These are phyloP conservation scores for Picea abies DNA, from an alignment of 83 land plant genomes.

Conservation along the genomic window DNA sequence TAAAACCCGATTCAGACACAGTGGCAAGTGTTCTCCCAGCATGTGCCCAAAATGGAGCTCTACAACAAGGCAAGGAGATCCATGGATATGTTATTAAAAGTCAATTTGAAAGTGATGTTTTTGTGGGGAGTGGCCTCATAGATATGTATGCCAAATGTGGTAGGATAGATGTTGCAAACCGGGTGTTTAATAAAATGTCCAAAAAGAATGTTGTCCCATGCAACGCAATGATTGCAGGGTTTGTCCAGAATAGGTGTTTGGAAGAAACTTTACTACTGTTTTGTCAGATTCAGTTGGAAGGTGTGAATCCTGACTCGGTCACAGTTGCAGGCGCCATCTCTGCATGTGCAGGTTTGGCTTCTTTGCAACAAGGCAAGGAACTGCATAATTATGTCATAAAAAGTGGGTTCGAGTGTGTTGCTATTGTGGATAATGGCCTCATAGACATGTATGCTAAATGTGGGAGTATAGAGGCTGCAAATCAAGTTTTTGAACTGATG, in stretches of 20 bases:
- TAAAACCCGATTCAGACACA: conserved; percentile 16
- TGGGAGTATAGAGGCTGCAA: conserved; percentile 13
- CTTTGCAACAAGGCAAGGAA: conserved; percentile 31
- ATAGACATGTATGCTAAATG: conserved; percentile 25
- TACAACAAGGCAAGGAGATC: background rate
- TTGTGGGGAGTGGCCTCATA: too few species aligned
- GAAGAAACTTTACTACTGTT: background rate
- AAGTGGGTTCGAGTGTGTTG: conserved; percentile 27
- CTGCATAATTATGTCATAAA: conserved; percentile 36
- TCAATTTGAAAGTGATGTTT: background rate
- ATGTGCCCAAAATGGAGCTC: background rate
- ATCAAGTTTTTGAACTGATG: conserved; percentile 43
- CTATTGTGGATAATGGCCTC: conserved; percentile 41
- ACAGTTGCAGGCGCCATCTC: conserved; percentile 42
- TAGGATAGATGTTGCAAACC: too few species aligned
- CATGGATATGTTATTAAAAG: background rate
- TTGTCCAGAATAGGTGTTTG: background rate
- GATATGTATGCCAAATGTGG: too few species aligned
- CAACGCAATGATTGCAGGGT: conserved; percentile 4
- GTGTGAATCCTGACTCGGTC: conserved; percentile 37
- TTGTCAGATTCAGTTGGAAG: background rate
- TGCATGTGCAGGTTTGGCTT: conserved; percentile 53
- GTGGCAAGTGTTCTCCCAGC: conserved; percentile 3
- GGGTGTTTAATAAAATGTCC: too few species aligned
- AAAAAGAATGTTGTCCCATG: background rate